Conservation (phyloP, 331 rosid genomes). For the Malus hybrid region DNA sequence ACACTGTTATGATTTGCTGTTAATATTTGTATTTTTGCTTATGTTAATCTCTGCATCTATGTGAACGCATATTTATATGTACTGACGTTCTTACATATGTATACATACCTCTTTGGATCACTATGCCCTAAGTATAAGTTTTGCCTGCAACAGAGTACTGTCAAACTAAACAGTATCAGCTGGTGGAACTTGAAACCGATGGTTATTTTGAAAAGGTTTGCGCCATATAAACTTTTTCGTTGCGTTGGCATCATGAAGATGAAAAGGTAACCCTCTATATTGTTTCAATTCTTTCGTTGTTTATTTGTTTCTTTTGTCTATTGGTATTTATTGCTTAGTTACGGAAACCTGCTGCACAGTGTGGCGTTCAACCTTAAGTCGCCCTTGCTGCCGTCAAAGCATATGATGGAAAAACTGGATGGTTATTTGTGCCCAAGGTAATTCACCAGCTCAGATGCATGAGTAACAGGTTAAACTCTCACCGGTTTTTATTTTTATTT, state of each 20-base stretch:
- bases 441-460: background rate
- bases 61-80: too few relatives aligned
- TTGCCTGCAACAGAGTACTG: background rate
- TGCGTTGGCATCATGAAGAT: background rate
- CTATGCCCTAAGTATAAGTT: background rate
- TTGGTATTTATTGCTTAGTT: background rate
- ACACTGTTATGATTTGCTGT: background rate
- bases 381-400: background rate
- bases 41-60: too few relatives aligned
- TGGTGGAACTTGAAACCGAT: background rate
- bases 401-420: background rate
- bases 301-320: background rate
- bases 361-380: background rate
- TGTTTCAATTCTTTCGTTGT: background rate
- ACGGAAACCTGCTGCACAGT: background rate
- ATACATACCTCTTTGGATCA: background rate
- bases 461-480: background rate
- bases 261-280: background rate
- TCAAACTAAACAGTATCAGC: background rate
- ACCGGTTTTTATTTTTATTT: background rate
- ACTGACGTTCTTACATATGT: too few relatives aligned
- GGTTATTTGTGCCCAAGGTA: background rate
- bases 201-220: background rate
- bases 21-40: background rate
- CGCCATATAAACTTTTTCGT: background rate